Base-by-base conservation (phyloP, 768 basidiomycete genomes). In the Tylopilus sp. region DNA sequence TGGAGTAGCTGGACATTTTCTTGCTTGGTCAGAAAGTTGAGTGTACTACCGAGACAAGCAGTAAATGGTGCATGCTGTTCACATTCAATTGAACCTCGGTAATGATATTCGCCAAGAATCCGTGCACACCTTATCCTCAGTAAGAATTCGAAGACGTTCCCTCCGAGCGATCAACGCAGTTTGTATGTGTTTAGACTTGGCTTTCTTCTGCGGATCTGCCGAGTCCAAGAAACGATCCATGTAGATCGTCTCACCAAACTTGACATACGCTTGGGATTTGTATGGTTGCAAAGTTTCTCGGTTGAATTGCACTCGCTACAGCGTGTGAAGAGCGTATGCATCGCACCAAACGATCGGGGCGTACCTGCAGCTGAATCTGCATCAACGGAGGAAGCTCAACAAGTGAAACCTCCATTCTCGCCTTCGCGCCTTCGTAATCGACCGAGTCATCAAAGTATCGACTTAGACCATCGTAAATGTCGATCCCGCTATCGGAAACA, bases 181-280 rank as follows among this genome's bases (percentile, higher is more conserved):
- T 50, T 92, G 87, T 49, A 95, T 79, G 21, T 72, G 72, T 56
- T 88, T 90, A 1, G 88, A 84, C 40, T 76, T 78, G 17, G 76
- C 75, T 60, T 83, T 87, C 77, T 90, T 93, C 53, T 77, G 74
- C 0, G 80, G 75, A 60, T 88, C 79, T 3, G 83, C 87, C 43
- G 75, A 80, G 53, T 91, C 87, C 63, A 95, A 73, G 74, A 95
- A 99, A 13, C 97, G 85, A 68, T 97, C 94, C 81, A 98, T 83
- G 63, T 81, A 86, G 13, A 99, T 76, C 10, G 82, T 88, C 68
- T 94, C 89, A 17, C 78, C 83, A 64, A 95, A 97, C 61, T 85
- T 88, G 57, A 99, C 86, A 67, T 93, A 95, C 4, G 92, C 93
- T 63, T 99, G 95, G 6, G 91, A 93, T 69, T 99, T 99, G 75